These are phyloP conservation scores for Pugionium dolabratum DNA, from an alignment of 345 rosid genomes.

Conservation along the genomic window DNA sequence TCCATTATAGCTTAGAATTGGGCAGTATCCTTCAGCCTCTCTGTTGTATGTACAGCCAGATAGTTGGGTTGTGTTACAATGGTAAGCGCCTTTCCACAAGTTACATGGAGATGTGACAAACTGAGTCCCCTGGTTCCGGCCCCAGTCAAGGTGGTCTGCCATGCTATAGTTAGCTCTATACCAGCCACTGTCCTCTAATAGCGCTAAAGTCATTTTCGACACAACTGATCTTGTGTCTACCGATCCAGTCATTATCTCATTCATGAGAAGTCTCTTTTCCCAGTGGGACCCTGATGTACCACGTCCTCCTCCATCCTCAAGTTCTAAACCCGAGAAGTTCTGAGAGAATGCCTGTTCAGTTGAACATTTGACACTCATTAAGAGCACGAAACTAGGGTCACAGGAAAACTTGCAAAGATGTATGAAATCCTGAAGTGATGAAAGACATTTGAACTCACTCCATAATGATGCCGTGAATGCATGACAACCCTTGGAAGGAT, in stretches of 20 bases:
- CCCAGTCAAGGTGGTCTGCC: constrained; percentile 99
- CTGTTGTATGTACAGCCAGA: constrained; percentile 99
- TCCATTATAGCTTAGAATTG: constrained; percentile 85
- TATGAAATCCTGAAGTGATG: background rate
- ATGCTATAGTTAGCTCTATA: constrained; percentile 95
- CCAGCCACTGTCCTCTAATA: constrained; percentile 99
- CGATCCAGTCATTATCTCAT: constrained; percentile 99
- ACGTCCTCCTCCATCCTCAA: constrained; percentile 99
- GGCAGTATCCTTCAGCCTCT: constrained; percentile 99
- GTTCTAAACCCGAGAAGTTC: constrained; percentile 95
- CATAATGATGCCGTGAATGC: constrained; percentile 95
- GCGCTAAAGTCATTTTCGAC: constrained; percentile 95
- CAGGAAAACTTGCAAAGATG: constrained; percentile 1
- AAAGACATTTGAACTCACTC: constrained; percentile 51
- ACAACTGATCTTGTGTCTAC: constrained; percentile 98
- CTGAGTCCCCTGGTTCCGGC: constrained; percentile 89
- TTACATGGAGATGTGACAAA: constrained; percentile 93
- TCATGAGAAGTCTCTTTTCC: constrained; percentile 99
- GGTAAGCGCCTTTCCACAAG: constrained; percentile 95
- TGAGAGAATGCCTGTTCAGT: constrained; percentile 81
- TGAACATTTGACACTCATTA: constrained; percentile 12
- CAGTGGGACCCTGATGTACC: constrained; percentile 99
- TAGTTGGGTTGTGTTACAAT: constrained; percentile 84
- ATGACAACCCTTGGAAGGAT: constrained; percentile 97
- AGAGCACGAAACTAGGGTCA: constrained; percentile 17